A percentile compares a stretch with the other conserved stretches of the same genome.
phyloP scores from a whole-genome alignment of 192 early-diverging fungal genomes.

The Coemansia sp. region DNA sequence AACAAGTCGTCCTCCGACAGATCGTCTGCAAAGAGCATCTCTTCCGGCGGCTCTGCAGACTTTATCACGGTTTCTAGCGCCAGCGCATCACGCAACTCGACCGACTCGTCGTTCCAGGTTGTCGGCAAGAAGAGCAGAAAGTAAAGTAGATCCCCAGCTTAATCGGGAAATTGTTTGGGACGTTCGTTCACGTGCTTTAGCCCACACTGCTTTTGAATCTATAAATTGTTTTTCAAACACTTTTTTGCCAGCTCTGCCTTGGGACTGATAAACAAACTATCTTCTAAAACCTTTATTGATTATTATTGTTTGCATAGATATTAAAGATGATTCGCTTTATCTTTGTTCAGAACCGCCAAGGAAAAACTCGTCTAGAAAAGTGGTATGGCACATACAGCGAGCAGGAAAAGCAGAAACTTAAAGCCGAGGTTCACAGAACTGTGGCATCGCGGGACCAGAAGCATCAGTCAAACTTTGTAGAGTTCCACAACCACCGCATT shows the following conservation, averaged over 20 bases:
- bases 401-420: constrained; percentile 91
- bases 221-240: neutral
- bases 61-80: neutral
- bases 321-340: constrained; percentile 80
- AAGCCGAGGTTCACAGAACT: constrained; percentile 92
- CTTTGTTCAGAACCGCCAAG: constrained; percentile 97
- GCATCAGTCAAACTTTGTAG: constrained; percentile 97
- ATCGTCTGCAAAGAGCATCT: neutral
- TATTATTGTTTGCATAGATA: no score
- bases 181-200: neutral
- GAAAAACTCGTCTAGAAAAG: constrained; percentile 95
- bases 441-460: constrained; percentile 96
- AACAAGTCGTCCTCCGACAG: neutral
- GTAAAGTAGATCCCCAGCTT: neutral
- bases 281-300: no score
- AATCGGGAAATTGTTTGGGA: neutral
- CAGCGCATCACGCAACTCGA: neutral
- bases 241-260: neutral
- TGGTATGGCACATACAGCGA: constrained; percentile 96
- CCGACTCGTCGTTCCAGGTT: constrained; percentile 40
- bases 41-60: neutral
- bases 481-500: constrained; percentile 98
- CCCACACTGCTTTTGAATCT: neutral
- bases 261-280: no score
- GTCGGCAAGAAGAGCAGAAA: constrained; percentile 45